Evolutionary conservation across 106 monocot genomes (phyloP).

Genomic region (Dioscorea alata): DNA sequence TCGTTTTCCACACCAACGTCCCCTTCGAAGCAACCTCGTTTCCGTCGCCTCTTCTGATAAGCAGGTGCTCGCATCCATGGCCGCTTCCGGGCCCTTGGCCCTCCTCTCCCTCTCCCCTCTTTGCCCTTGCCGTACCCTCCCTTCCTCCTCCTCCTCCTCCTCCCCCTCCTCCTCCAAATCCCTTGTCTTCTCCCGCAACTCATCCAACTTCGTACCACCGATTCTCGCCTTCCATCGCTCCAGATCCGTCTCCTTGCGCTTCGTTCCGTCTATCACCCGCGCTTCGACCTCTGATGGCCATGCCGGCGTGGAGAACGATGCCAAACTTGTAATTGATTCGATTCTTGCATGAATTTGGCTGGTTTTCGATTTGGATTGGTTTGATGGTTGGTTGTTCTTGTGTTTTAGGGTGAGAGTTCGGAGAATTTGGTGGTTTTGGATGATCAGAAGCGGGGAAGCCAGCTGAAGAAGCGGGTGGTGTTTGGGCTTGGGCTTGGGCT

Average conservation of each 20-base stretch:
- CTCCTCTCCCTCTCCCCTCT: not conserved
- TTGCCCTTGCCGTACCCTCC: slow-evolving; percentile 1
- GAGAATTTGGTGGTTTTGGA: slow-evolving; percentile 4
- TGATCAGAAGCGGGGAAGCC: slow-evolving; percentile 22
- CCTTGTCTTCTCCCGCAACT: not conserved
- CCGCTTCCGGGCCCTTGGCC: not conserved
- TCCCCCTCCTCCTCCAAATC: not conserved
- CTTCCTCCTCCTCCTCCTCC: not conserved
- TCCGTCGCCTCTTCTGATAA: too few relatives aligned
- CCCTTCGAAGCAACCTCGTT: too few relatives aligned
- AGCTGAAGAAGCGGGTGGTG: slow-evolving; percentile 64
- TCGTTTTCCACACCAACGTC: too few relatives aligned
- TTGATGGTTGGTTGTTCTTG: not conserved
- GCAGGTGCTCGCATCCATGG: not conserved
- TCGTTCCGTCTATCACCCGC: too few relatives aligned
- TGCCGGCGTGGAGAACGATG: too few relatives aligned
- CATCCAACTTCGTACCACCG: not conserved
- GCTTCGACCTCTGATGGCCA: too few relatives aligned
- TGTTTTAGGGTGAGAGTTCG: not conserved
- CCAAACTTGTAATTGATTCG: too few relatives aligned
- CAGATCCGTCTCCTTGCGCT: too few relatives aligned
- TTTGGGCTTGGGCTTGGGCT: slow-evolving; percentile 79
- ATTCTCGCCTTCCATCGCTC: not conserved
- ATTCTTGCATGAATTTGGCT: too few relatives aligned
- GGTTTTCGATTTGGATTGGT: too few relatives aligned